Evolutionary conservation across 2,329 filamentous ascomycete species (phyloP).

Genomic region (Myriosclerotinia duriaeana): DNA sequence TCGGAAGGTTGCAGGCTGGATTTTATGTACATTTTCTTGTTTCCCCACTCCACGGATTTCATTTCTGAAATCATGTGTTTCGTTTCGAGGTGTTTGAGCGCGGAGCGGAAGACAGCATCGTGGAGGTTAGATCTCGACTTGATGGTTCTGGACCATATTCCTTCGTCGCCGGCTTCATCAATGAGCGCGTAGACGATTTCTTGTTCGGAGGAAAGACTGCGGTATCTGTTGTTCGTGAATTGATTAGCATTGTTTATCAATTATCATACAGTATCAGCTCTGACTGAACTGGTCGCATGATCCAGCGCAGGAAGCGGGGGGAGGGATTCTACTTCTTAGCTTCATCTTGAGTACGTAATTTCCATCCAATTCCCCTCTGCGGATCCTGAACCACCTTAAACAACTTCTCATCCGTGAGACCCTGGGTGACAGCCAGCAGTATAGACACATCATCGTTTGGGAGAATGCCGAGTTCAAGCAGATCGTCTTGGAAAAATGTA

Average conservation of each 20-base stretch:
- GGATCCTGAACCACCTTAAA: constrained; percentile 51
- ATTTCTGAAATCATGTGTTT: constrained; percentile 84
- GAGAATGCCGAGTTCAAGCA: constrained; percentile 57
- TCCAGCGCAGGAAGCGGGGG: too few species aligned
- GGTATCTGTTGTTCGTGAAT: constrained; percentile 49
- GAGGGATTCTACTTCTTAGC: constrained; percentile 64
- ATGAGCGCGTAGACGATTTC: constrained; percentile 85
- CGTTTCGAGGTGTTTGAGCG: constrained; percentile 77
- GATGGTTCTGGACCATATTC: constrained; percentile 88
- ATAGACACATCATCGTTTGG: constrained; percentile 56
- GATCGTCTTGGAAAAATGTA: constrained; percentile 58
- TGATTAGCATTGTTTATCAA: not conserved
- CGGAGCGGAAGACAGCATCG: constrained; percentile 76
- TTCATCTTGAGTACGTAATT: constrained; percentile 58
- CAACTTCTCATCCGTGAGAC: constrained; percentile 59
- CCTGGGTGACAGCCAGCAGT: constrained; percentile 57
- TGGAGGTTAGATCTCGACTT: constrained; percentile 79
- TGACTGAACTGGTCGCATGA: too few species aligned
- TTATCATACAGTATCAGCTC: not conserved
- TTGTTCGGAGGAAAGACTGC: constrained; percentile 68
- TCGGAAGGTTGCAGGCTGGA: constrained; percentile 80
- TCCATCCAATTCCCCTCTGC: constrained; percentile 52
- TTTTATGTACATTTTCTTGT: constrained; percentile 95
- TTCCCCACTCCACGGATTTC: constrained; percentile 87
- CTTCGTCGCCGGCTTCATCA: constrained; percentile 78